Percentiles rank a stretch among this genome's conserved stretches.
phyloP scores from a whole-genome alignment of 805 yeast genomes.

The Suhomyces kilbournensis region DNA sequence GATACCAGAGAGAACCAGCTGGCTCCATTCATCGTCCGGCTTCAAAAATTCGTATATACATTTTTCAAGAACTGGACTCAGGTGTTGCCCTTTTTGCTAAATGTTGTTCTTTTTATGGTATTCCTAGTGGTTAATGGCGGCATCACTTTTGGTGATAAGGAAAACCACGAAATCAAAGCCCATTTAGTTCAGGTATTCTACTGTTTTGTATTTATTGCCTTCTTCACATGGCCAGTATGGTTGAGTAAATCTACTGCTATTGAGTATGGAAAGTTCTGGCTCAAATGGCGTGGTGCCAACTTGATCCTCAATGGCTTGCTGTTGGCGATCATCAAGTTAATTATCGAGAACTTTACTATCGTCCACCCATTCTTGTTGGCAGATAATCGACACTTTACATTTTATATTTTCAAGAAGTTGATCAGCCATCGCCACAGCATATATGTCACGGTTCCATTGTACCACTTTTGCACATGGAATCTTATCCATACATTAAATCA shows the following conservation, averaged over 20 bases:
- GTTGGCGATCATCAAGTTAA: slow-evolving; percentile 34
- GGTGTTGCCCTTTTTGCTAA: slow-evolving; percentile 50
- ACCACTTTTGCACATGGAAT: slow-evolving; percentile 57
- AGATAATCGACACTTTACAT: slow-evolving; percentile 91
- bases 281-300: slow-evolving; percentile 17
- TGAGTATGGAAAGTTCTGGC: slow-evolving; percentile 36
- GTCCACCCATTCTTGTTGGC: slow-evolving; percentile 90
- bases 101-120: slow-evolving; percentile 49
- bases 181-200: slow-evolving; percentile 84
- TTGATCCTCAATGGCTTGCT: slow-evolving; percentile 13
- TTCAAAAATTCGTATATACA: slow-evolving; percentile 12
- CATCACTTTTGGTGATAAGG: slow-evolving; percentile 87
- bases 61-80: slow-evolving; percentile 17
- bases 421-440: slow-evolving; percentile 49
- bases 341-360: slow-evolving; percentile 60
- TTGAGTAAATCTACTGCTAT: slow-evolving; percentile 40
- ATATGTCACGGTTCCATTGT: slow-evolving; percentile 57
- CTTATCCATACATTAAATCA: slow-evolving; percentile 16
- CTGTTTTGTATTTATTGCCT: slow-evolving; percentile 58
- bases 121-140: slow-evolving; percentile 75
- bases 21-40: slow-evolving; percentile 11
- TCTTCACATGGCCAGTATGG: slow-evolving; percentile 79
- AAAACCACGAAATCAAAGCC: slow-evolving; percentile 68
- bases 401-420: slow-evolving; percentile 74
- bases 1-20: slow-evolving; percentile 20